Evolutionary conservation across 1,284 basidiomycete species (phyloP), one percentile per base, ranked within the genome.

Genomic region (Heliocybe sulcata): DNA sequence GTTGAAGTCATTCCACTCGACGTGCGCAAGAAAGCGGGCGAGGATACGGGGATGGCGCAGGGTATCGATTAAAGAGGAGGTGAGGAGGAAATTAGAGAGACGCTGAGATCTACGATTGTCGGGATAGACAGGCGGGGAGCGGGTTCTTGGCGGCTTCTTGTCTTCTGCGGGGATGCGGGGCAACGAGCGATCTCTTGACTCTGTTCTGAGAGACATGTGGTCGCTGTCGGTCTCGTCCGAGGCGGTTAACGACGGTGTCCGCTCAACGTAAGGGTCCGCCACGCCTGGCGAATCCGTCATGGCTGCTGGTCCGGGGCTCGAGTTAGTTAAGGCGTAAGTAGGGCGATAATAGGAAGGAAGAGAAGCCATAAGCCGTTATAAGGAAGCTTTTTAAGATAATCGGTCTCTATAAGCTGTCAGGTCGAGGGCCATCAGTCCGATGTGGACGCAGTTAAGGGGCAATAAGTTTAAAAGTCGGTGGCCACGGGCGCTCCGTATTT

Each of bases 1-100:
- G 52, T 77, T 73, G 55, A 81, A 75, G 60, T 85, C 80, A 14
- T 63, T 57, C 83, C 84, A 89, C 54, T 72, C 59, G 2, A 80
- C 57, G 48, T 68, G 70, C 14, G 55, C 61, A 35, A 86, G 63
- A 10, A 87, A 57, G 19, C 60, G 58, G 10, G 72, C 62, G 29
- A 87, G 70, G 12, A 82, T 59, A 0, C 64, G 60, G 1, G 80
- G 75, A 2, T 71, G 65, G 19, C 67, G 69, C 14, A 81, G 61
- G 2, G 68, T 59, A n/a, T 60, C 51, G 25, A 72, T 58, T 48
- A 64, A 45, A 26, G 58, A 54, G 38, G 56, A 2, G 23, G 33
- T 26, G 19, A 12, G 31, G 35, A 47, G 49, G 35, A 29, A 26
- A 25, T 49, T 35, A 11, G 42, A 29, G 48, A 29, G 29, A 16